Base-by-base conservation (phyloP, 2,329 filamentous ascomycete genomes). In the Penicillium janthinellum region DNA sequence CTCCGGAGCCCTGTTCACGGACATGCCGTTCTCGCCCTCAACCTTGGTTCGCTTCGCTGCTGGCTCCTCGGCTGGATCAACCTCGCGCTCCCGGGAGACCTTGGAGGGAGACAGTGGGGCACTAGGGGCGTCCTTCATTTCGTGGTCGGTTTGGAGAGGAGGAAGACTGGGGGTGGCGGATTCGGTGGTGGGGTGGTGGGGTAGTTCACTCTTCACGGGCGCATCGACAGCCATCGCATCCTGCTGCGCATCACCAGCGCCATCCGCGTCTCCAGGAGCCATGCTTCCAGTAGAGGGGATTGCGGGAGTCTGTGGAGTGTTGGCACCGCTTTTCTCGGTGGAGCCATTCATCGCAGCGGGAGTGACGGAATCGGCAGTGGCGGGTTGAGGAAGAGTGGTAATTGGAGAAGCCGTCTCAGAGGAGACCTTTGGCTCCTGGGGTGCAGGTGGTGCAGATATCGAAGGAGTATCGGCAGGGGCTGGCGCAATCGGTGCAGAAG, bases 21-120 rank as follows among this genome's bases (percentile, higher is more conserved):
- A 75, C 35, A 80, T 78, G 1, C 69, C 62, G 20, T 78, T 77
- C 45, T 82, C 79, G 12, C 81, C 80, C 15, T 90, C 89, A 0
- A 91, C 90, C 77, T 88, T 94, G 39, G 90, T 86, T 28, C 93
- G 88, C 80, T 97, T 97, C 1, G 92, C 85, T 15, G 86, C 85
- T 55, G 89, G 92, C 64, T 91, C 79, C 20, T 82, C 80, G 17
- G 64, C 67, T 12, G 63, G 79, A 64, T 96, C 92, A 4, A 92
- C 88, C 59, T 96, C 92, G 14, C 93, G 88, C 66, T 88, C 89
- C 11, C 91, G 87, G 1, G 91, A 83, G 12, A 89, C 72, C 77
- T 93, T 94, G 3, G 74, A 73, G 3, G 79, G 77, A 1, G 79
- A 78, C 3, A 76, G 70, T 0, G 83, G 81, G 4, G 78, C 82